These are phyloP conservation scores for Diaporthe capsici DNA, from an alignment of 2,329 filamentous ascomycete species.

Conservation along the genomic window DNA sequence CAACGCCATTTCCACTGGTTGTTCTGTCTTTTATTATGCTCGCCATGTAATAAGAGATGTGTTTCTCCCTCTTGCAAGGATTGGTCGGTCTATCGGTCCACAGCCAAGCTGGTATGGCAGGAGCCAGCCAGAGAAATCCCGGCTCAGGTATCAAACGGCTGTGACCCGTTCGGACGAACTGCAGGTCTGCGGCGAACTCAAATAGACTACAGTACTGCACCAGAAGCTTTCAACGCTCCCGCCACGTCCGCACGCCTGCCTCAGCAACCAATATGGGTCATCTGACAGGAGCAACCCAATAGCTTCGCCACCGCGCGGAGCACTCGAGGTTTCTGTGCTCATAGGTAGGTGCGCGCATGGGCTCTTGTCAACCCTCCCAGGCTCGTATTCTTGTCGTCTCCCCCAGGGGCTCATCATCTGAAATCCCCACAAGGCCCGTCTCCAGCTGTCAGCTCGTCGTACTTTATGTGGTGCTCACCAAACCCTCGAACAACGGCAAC, in stretches of 20 bases:
- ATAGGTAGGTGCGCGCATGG: not conserved
- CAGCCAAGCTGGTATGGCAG: not conserved
- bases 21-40: not conserved
- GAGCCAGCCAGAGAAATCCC: not conserved
- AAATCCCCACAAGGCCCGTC: conserved; percentile 32
- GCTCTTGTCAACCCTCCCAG: not conserved
- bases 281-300: not conserved
- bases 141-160: not conserved
- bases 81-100: not conserved
- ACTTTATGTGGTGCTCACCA: conserved; percentile 35
- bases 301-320: not conserved
- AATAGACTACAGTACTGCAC: not conserved
- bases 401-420: not conserved
- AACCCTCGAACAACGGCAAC: conserved; percentile 25
- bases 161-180: conserved; percentile 16
- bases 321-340: not conserved
- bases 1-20: not conserved
- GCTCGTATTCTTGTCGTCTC: not conserved
- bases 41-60: not conserved
- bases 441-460: not conserved
- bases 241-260: not conserved
- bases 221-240: not conserved
- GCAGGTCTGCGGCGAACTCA: not conserved
- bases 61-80: not conserved
- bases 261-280: not conserved